Evolutionary conservation across 257 asterid species (phyloP).

Genomic region (Nemophila menziesii): DNA sequence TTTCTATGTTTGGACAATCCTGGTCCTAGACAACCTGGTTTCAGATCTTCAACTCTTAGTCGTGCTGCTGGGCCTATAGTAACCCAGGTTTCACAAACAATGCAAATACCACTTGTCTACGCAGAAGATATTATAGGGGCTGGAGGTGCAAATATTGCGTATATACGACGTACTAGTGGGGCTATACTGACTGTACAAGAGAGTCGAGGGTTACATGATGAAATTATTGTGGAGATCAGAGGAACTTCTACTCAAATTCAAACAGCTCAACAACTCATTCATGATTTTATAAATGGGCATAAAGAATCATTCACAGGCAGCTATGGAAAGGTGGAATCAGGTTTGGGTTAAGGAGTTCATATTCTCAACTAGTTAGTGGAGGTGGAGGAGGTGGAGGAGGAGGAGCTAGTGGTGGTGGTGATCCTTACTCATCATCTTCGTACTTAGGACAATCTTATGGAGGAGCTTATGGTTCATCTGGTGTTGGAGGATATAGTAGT

Average conservation of each 20-base stretch:
- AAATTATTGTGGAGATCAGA: conserved; percentile 76
- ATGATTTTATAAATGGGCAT: conserved; percentile 54
- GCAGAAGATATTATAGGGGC: conserved; percentile 88
- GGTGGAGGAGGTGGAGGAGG: too few relatives aligned
- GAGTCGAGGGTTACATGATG: conserved; percentile 55
- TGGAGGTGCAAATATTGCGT: conserved; percentile 62
- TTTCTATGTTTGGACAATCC: conserved; percentile 44
- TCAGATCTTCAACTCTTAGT: conserved; percentile 35
- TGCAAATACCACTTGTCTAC: conserved; percentile 77
- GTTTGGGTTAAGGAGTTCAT: conserved; percentile 46
- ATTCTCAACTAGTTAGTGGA: conserved; percentile 41
- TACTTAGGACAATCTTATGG: conserved; percentile 45
- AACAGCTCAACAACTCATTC: conserved; percentile 74
- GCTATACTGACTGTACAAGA: conserved; percentile 74
- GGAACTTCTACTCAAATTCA: conserved; percentile 79
- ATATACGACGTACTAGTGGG: conserved; percentile 67
- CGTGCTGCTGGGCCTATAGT: conserved; percentile 59
- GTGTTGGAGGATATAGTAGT: conserved; percentile 52
- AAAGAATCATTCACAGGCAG: conserved; percentile 31
- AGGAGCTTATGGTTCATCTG: conserved; percentile 57
- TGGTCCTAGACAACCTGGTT: conserved; percentile 43
- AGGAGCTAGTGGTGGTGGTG: too few relatives aligned
- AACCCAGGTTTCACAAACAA: conserved; percentile 70
- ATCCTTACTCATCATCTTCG: too few relatives aligned
- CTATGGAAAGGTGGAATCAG: conserved; percentile 33